Evolutionary conservation across 352 stramenopile genomes (phyloP).

Genomic region (Phytophthora sansomeana): DNA sequence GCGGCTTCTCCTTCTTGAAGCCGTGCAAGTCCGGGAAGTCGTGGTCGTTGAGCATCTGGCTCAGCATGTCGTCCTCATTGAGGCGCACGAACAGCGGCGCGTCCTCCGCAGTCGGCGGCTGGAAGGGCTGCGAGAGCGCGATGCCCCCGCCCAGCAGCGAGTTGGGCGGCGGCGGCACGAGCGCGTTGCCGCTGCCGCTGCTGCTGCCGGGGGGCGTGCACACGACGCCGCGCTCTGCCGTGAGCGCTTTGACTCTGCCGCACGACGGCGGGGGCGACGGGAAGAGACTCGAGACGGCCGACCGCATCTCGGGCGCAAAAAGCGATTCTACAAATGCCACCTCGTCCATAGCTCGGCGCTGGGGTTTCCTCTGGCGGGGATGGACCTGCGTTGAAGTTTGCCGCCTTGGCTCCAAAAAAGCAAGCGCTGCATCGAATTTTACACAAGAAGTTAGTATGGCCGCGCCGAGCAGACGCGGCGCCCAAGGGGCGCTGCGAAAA

Average conservation of each 20-base stretch:
- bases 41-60: conserved; percentile 54
- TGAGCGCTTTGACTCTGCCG: conserved; percentile 32
- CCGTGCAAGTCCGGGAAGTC: conserved; percentile 47
- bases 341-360: conserved; percentile 53
- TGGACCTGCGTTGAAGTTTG: conserved; percentile 42
- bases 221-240: conserved; percentile 13
- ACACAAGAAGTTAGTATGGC: background rate
- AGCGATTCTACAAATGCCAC: conserved; percentile 78
- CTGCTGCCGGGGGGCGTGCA: conserved; percentile 13
- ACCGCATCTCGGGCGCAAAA: conserved; percentile 60
- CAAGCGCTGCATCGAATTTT: conserved; percentile 4
- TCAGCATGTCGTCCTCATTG: conserved; percentile 58
- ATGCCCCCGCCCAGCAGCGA: conserved; percentile 47
- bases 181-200: background rate
- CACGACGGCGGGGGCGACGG: conserved; percentile 20
- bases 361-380: conserved; percentile 25
- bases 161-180: conserved; percentile 39
- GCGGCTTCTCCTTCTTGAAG: conserved; percentile 35
- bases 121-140: conserved; percentile 24
- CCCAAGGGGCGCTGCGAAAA: conserved; percentile 12
- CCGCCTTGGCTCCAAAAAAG: conserved; percentile 12
- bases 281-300: conserved; percentile 33
- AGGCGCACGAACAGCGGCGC: conserved; percentile 37
- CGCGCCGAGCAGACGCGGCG: background rate
- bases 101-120: conserved; percentile 27